Evolutionary conservation across 768 basidiomycete species (phyloP).

Genomic region (Crucibulum laeve): DNA sequence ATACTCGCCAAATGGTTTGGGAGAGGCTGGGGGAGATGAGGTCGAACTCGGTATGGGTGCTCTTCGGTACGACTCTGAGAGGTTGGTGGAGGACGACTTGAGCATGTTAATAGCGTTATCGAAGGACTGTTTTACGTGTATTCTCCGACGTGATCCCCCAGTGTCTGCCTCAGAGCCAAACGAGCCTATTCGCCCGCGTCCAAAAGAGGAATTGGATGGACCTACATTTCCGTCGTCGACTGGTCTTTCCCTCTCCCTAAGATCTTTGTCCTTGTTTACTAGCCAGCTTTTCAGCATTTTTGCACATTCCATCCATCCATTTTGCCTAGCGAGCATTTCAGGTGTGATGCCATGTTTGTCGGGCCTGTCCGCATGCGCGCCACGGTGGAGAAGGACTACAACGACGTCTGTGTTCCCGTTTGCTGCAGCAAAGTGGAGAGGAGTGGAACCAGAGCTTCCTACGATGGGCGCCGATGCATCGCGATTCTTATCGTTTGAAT

Average conservation of each 20-base stretch:
- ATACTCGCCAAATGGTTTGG: slow-evolving; percentile 42
- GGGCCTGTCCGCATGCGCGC: slow-evolving; percentile 73
- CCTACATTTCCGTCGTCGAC: slow-evolving; percentile 14
- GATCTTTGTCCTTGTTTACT: slow-evolving; percentile 56
- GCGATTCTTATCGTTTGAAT: slow-evolving; percentile 64
- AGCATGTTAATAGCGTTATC: slow-evolving; percentile 65
- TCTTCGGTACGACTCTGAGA: slow-evolving; percentile 18
- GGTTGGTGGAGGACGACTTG: slow-evolving; percentile 30
- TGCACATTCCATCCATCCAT: slow-evolving; percentile 78
- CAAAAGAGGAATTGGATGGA: slow-evolving; percentile 7
- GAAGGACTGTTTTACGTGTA: slow-evolving; percentile 76
- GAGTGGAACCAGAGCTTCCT: slow-evolving; percentile 85
- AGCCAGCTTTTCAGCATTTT: slow-evolving; percentile 67
- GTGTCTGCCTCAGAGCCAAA: slow-evolving; percentile 21
- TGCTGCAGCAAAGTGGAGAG: slow-evolving; percentile 95
- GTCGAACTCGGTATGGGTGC: slow-evolving; percentile 11
- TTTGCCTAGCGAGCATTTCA: slow-evolving; percentile 74
- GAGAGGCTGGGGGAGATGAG: slow-evolving; percentile 38
- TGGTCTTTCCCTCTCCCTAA: slow-evolving; percentile 43
- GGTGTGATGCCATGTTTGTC: slow-evolving; percentile 94
- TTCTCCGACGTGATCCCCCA: slow-evolving; percentile 31
- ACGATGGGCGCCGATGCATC: slow-evolving; percentile 68
- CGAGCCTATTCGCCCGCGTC: slow-evolving; percentile 14
- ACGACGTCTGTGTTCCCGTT: slow-evolving; percentile 85
- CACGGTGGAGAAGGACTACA: slow-evolving; percentile 74